Evolutionary conservation across 768 basidiomycete genomes (phyloP).

Genomic region (Boletus edulis): DNA sequence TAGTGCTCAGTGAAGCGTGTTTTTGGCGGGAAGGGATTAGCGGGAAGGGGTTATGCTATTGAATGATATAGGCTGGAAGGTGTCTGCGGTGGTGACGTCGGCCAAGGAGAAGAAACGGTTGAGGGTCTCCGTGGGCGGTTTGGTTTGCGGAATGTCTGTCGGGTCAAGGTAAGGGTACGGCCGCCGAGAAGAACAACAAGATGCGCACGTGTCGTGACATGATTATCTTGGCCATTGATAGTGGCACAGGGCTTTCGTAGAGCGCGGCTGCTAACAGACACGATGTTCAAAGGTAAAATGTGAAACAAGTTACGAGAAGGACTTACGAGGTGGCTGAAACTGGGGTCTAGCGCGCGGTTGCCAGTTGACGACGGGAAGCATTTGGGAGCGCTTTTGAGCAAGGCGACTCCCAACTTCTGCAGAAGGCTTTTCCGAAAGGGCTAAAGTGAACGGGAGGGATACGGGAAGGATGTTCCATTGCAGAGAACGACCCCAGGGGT

Average conservation of each 20-base stretch:
- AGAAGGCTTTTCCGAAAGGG: constrained; percentile 20
- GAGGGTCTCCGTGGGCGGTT: constrained; percentile 27
- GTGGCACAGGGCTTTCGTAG: constrained; percentile 41
- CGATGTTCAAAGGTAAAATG: not conserved
- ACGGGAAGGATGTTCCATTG: constrained; percentile 28
- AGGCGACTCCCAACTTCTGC: constrained; percentile 5
- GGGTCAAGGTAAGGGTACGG: not conserved
- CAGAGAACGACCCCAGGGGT: constrained; percentile 20
- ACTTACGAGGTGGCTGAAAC: constrained; percentile 34
- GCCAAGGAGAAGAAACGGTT: constrained; percentile 14
- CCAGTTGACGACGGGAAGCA: constrained; percentile 23
- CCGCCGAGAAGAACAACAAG: not conserved
- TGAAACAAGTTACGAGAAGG: not conserved
- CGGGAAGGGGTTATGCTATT: constrained; percentile 25
- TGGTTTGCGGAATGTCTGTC: constrained; percentile 35
- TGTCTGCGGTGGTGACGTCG: constrained; percentile 31
- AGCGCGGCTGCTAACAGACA: constrained; percentile 38
- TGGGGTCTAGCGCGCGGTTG: constrained; percentile 19
- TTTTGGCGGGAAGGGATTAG: constrained; percentile 22
- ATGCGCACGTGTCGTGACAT: constrained; percentile 49
- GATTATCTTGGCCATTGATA: constrained; percentile 52
- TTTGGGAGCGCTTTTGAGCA: constrained; percentile 10
- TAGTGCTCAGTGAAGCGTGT: constrained; percentile 6
- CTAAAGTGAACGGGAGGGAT: constrained; percentile 27
- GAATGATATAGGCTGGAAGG: constrained; percentile 35